Base-by-base conservation (phyloP, 208 protist genomes). In the Leishmania major region DNA sequence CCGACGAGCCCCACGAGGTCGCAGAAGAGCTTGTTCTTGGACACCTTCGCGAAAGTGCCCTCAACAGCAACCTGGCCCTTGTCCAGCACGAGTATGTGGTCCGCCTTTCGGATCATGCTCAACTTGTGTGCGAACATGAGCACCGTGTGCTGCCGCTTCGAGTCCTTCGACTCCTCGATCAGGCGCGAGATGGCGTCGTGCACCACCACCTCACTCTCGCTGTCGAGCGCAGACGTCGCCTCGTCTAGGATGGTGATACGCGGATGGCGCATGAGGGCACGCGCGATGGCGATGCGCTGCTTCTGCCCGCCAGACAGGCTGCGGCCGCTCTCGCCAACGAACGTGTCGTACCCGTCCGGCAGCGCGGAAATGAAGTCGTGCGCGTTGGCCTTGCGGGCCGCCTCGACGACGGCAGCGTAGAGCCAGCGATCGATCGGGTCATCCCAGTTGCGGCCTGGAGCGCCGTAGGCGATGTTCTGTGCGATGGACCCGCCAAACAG, bases 261-360 rank as follows among this genome's bases (percentile, higher is more conserved):
- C 59, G 98, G 96, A 73, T 94, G 81, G 19, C 94, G 92, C 77
- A 96, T 75, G 8, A 99, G 82, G 31, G 94, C 95, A 49, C 98
- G 88, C 4, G 96, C 97, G 86, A 99, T 98, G 40, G 95, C 94
- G 69, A 99, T 96, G 70, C 97, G 94, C 87, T 99, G 97, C 88
- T 97, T 97, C 89, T 99, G 96, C 2, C 97, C 97, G 28, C 96
- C 97, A 10, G 92, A 97, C 17, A 99, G 88, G 59, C 86, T 91
- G n/a, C 91, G 87, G 43, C 96, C 97, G 74, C 87, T 84, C 84
- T 98, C 97, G 43, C 96, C 97, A 11, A 98, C 95, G 71, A 90
- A 93, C 4, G 96, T 98, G 64, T 97, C 90, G 84, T 98, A 99
- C 43, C 92, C 93, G 62, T 99, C 80, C 10, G 95, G 95, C 6